Conservation (phyloP, 768 basidiomycete genomes). For the Russula griseocarnosa region DNA sequence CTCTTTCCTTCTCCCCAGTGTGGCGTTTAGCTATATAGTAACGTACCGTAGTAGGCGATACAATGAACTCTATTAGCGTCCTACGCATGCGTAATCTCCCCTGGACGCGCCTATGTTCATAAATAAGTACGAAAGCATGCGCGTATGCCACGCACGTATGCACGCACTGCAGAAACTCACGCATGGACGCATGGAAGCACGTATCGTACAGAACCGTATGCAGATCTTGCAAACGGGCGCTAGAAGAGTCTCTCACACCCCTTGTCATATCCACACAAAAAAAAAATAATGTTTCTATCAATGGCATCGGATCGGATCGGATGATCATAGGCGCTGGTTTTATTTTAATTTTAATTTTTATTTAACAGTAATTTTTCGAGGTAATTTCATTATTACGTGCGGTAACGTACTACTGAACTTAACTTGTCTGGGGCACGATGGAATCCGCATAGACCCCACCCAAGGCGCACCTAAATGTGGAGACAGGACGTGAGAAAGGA, state of each 20-base stretch:
- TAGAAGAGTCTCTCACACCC: neutral
- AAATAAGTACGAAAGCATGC: neutral
- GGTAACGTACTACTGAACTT: conserved; percentile 10
- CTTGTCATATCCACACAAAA: neutral
- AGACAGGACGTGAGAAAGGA: neutral
- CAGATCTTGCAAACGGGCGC: no score
- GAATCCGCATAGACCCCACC: conserved; percentile 6
- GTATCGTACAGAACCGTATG: neutral
- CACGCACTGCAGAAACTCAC: neutral
- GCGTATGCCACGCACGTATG: neutral
- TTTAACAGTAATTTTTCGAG: neutral
- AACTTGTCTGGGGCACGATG: neutral
- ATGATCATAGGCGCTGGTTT: neutral
- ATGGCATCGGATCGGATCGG: no score
- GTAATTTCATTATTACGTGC: conserved; percentile 10
- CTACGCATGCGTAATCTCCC: no score
- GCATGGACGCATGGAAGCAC: neutral
- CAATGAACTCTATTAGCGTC: no score
- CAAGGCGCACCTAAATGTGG: neutral
- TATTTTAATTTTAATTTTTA: neutral
- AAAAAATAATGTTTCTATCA: neutral
- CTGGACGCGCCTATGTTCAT: no score
- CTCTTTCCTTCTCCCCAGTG: no score
- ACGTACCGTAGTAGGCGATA: no score
- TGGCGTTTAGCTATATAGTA: no score